These are phyloP conservation scores for Pugionium dolabratum DNA, from an alignment of 345 rosid genomes.

Conservation along the genomic window DNA sequence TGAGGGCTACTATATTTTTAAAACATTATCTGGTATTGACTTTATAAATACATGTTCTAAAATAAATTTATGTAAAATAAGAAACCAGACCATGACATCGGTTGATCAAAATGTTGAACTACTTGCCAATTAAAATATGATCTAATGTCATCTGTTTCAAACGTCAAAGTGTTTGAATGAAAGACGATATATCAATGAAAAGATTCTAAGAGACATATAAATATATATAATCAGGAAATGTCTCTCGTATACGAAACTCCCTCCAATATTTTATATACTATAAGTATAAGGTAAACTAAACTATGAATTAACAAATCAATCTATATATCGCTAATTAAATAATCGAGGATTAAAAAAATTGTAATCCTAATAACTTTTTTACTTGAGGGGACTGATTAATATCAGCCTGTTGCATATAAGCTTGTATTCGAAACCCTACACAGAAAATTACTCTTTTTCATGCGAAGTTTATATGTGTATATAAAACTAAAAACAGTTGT, in stretches of 20 bases:
- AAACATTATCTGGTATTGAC: neutral
- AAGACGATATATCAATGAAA: neutral
- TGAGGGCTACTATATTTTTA: neutral
- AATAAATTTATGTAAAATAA: neutral
- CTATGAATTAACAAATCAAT: conserved; percentile 6
- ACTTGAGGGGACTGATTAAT: neutral
- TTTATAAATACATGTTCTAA: neutral
- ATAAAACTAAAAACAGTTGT: neutral
- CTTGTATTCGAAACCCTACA: neutral
- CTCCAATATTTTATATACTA: neutral
- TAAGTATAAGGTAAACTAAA: neutral
- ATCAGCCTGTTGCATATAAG: conserved; percentile 21
- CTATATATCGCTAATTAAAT: neutral
- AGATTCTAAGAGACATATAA: conserved; percentile 1
- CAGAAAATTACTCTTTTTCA: neutral
- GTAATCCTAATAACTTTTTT: neutral
- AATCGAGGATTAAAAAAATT: neutral
- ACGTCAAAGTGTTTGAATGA: conserved; percentile 19
- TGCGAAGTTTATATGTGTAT: neutral
- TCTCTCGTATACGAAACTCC: conserved; percentile 29
- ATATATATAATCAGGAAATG: conserved; percentile 4
- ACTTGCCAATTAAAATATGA: neutral
- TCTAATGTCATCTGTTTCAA: neutral
- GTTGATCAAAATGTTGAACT: conserved; percentile 20
- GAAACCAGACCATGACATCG: conserved; percentile 5